Percentiles rank a stretch among this genome's conserved stretches.
Evolutionary conservation across 2,329 filamentous ascomycete genomes (phyloP).

Genomic region (Epicoccum nigrum): DNA sequence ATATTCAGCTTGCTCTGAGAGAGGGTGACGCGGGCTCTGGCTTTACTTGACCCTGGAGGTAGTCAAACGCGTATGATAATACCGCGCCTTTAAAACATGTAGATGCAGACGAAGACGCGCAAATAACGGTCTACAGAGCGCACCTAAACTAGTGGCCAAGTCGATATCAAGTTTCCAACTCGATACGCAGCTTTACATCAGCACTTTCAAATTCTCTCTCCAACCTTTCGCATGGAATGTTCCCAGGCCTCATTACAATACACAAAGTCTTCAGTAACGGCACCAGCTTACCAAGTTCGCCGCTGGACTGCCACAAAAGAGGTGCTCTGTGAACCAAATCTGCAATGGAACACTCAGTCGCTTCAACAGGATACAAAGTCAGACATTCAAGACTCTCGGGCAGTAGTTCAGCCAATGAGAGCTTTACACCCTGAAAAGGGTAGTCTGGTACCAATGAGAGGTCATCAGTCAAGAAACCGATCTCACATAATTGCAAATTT

Average conservation of each 20-base stretch:
- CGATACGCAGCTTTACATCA: neutral
- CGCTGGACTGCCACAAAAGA: conserved; percentile 9
- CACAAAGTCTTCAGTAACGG: conserved; percentile 8
- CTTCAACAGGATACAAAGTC: conserved; percentile 11
- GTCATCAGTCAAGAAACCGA: conserved; percentile 9
- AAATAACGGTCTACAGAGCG: no score
- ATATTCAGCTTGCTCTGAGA: no score
- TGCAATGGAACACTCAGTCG: no score
- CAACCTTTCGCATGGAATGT: neutral
- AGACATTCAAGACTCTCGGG: conserved; percentile 17
- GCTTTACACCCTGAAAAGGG: neutral
- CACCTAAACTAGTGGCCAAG: no score
- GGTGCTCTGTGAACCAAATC: conserved; percentile 5
- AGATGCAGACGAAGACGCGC: no score
- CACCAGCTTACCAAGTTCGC: conserved; percentile 10
- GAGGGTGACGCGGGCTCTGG: no score
- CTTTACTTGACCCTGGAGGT: no score
- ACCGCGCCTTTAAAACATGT: no score
- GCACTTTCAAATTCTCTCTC: neutral
- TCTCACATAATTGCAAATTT: conserved; percentile 20
- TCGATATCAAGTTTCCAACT: no score
- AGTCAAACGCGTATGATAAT: no score
- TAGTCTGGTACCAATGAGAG: neutral
- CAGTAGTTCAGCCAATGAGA: conserved; percentile 17
- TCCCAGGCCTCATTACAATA: neutral